Conservation (phyloP, 2,329 filamentous ascomycete genomes). For the Ilyonectria robusta region DNA sequence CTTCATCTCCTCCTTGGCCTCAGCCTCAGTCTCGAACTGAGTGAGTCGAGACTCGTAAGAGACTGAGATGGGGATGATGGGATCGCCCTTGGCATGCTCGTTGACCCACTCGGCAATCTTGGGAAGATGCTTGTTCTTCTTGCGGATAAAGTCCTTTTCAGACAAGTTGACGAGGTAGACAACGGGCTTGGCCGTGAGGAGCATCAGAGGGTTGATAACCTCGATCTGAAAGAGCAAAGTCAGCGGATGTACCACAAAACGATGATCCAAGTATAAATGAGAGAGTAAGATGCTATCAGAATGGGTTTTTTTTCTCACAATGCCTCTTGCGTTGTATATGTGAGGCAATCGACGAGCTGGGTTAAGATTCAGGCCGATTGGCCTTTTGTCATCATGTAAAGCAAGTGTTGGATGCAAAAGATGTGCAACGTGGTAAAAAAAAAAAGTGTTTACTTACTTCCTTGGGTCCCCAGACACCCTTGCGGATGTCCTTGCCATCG, state of each 20-base stretch:
- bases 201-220: conserved; percentile 95
- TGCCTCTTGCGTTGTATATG: conserved; percentile 79
- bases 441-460: conserved; percentile 78
- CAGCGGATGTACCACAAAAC: conserved; percentile 38
- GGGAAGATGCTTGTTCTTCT: conserved; percentile 99
- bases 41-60: conserved; percentile 93
- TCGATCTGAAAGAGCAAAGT: conserved; percentile 77
- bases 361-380: conserved; percentile 91
- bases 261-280: conserved; percentile 17
- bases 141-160: conserved; percentile 96
- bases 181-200: conserved; percentile 95
- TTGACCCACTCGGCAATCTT: conserved; percentile 98
- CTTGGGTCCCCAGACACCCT: conserved; percentile 90
- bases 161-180: conserved; percentile 98
- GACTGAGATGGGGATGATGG: conserved; percentile 93
- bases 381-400: conserved; percentile 98
- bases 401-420: conserved; percentile 31
- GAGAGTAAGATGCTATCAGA: conserved; percentile 68
- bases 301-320: conserved; percentile 85
- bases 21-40: conserved; percentile 82
- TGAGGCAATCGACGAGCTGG: conserved; percentile 99
- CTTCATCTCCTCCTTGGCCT: conserved; percentile 89
- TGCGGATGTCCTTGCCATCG: conserved; percentile 92
- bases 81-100: conserved; percentile 87
- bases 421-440: conserved; percentile 25